These are phyloP conservation scores for Carallia pectinifolia DNA, from an alignment of 345 rosid species.

Conservation along the genomic window DNA sequence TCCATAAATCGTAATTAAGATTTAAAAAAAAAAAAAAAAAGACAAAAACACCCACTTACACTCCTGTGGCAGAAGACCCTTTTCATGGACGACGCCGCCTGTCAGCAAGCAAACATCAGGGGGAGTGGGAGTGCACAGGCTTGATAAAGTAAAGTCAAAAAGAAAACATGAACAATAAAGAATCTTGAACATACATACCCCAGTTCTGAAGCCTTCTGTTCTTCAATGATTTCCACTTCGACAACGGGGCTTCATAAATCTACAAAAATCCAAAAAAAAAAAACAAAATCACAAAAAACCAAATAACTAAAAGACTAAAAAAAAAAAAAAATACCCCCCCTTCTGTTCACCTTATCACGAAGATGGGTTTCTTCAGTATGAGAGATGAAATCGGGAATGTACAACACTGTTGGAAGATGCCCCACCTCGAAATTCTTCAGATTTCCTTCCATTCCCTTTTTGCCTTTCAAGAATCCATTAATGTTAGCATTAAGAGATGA, in stretches of 20 bases:
- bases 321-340: not conserved
- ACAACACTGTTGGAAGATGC: constrained; percentile 56
- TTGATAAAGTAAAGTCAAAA: not conserved
- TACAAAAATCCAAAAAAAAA: constrained; percentile 17
- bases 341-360: constrained; percentile 39
- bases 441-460: constrained; percentile 20
- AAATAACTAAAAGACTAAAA: not conserved
- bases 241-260: constrained; percentile 66
- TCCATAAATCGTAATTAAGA: not conserved
- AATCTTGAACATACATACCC: constrained; percentile 46
- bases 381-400: constrained; percentile 62
- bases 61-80: constrained; percentile 88
- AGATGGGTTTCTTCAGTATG: constrained; percentile 58
- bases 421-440: constrained; percentile 55
- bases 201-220: constrained; percentile 89
- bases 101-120: constrained; percentile 22
- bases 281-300: not conserved
- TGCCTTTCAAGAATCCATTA: not conserved
- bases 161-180: not conserved
- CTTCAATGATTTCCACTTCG: constrained; percentile 86
- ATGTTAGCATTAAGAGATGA: no score
- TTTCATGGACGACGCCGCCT: constrained; percentile 97
- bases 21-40: not conserved
- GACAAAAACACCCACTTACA: constrained; percentile 44
- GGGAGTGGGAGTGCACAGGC: not conserved